These are phyloP conservation scores for Neostapfia colusana DNA, from an alignment of 176 grass and related monocot genomes.

Conservation along the genomic window DNA sequence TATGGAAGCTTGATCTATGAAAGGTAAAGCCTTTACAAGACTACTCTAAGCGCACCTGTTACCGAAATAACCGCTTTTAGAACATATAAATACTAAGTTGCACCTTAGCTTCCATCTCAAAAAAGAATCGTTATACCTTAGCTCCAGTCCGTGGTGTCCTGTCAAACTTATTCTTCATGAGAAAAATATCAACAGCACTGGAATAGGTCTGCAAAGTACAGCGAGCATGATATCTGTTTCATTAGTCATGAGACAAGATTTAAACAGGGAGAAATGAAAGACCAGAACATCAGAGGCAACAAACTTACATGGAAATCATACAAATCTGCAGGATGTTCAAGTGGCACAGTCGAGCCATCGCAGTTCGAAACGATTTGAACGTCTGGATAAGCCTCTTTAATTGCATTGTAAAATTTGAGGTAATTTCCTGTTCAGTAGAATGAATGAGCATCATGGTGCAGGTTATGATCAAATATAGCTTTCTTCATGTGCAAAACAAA, in stretches of 20 bases:
- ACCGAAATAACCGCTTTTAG: background rate
- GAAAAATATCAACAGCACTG: slow-evolving; percentile 53
- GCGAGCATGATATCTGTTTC: background rate
- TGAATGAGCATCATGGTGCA: slow-evolving; percentile 12
- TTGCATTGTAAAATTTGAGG: slow-evolving; percentile 71
- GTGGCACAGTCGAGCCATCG: slow-evolving; percentile 54
- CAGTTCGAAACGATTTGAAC: slow-evolving; percentile 86
- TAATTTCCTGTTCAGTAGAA: slow-evolving; percentile 62
- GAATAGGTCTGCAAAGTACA: slow-evolving; percentile 51
- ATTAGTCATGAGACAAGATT: background rate
- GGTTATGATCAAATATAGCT: too few relatives aligned
- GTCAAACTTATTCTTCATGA: slow-evolving; percentile 54
- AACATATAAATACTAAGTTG: too few relatives aligned
- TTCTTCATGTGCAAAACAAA: too few relatives aligned
- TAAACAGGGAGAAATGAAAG: slow-evolving; percentile 1
- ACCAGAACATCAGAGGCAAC: background rate
- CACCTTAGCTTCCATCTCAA: too few relatives aligned
- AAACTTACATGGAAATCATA: slow-evolving; percentile 77
- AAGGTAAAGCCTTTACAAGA: background rate
- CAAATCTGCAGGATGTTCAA: slow-evolving; percentile 86
- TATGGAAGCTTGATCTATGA: background rate
- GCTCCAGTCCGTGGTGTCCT: slow-evolving; percentile 51
- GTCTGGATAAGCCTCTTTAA: slow-evolving; percentile 67
- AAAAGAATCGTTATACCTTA: slow-evolving; percentile 48
- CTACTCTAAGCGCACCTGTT: background rate